Evolutionary conservation across 1,284 basidiomycete genomes (phyloP).

Genomic region (Apiotrichum laibachii): DNA sequence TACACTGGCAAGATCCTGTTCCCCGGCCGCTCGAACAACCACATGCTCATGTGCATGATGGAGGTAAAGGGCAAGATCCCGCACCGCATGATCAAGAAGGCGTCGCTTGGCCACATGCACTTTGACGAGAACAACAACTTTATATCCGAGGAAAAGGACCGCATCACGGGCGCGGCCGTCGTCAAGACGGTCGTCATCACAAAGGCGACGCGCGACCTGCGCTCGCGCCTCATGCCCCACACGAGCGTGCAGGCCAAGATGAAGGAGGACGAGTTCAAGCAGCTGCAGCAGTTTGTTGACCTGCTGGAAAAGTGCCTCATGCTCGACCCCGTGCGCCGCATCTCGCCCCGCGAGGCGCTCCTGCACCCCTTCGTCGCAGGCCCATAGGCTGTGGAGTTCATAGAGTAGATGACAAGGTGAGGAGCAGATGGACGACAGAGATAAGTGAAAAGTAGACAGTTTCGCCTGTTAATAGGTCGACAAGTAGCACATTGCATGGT

Average conservation of each 20-base stretch:
- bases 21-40: conserved; percentile 94
- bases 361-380: conserved; percentile 73
- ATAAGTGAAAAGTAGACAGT: no score
- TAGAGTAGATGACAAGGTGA: neutral
- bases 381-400: neutral
- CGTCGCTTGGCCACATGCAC: conserved; percentile 84
- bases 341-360: conserved; percentile 83
- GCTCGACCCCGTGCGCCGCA: conserved; percentile 82
- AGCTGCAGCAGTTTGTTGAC: conserved; percentile 82
- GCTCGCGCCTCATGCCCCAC: conserved; percentile 75
- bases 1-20: conserved; percentile 99
- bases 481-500: no score
- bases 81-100: conserved; percentile 89
- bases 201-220: conserved; percentile 78
- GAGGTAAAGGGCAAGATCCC: conserved; percentile 93
- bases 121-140: conserved; percentile 77
- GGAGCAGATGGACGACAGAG: neutral
- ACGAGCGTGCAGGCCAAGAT: conserved; percentile 65
- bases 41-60: conserved; percentile 97
- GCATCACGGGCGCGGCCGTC: conserved; percentile 73
- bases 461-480: no score
- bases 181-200: conserved; percentile 76
- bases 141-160: conserved; percentile 72
- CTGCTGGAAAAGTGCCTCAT: conserved; percentile 85
- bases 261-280: conserved; percentile 82